These are phyloP conservation scores for Abrus precatorius DNA, from an alignment of 306 rosid species.

Conservation along the genomic window DNA sequence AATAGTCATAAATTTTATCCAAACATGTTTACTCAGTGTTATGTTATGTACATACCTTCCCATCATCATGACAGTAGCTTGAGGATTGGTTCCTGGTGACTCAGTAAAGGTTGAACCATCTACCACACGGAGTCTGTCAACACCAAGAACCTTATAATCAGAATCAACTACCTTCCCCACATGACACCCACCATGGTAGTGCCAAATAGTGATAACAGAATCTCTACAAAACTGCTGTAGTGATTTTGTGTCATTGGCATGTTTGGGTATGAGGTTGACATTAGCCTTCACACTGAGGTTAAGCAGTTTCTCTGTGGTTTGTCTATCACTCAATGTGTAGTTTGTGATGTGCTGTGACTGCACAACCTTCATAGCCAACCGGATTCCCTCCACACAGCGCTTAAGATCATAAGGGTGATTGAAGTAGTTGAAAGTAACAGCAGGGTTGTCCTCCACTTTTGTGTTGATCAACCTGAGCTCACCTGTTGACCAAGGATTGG, in stretches of 20 bases:
- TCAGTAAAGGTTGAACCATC: conserved; percentile 78
- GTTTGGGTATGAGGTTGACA: conserved; percentile 78
- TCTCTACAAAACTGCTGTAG: conserved; percentile 83
- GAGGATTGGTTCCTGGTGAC: conserved; percentile 94
- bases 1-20: not conserved
- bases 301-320: conserved; percentile 64
- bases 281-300: conserved; percentile 71
- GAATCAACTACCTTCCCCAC: conserved; percentile 72
- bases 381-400: conserved; percentile 80
- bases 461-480: conserved; percentile 67
- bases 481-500: conserved; percentile 74
- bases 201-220: conserved; percentile 91
- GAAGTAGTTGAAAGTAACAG: conserved; percentile 88
- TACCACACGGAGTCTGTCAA: conserved; percentile 68
- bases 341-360: conserved; percentile 67
- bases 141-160: conserved; percentile 71
- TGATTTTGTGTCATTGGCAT: conserved; percentile 73
- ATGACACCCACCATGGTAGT: conserved; percentile 90
- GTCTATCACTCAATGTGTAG: conserved; percentile 58
- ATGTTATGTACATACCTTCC: conserved; percentile 67
- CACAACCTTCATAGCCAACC: conserved; percentile 65
- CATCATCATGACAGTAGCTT: conserved; percentile 89
- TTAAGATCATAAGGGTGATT: conserved; percentile 71
- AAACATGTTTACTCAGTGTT: not conserved
- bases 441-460: conserved; percentile 78